phyloP scores from a whole-genome alignment of 352 stramenopile species.

The Pythium aphanidermatum region DNA sequence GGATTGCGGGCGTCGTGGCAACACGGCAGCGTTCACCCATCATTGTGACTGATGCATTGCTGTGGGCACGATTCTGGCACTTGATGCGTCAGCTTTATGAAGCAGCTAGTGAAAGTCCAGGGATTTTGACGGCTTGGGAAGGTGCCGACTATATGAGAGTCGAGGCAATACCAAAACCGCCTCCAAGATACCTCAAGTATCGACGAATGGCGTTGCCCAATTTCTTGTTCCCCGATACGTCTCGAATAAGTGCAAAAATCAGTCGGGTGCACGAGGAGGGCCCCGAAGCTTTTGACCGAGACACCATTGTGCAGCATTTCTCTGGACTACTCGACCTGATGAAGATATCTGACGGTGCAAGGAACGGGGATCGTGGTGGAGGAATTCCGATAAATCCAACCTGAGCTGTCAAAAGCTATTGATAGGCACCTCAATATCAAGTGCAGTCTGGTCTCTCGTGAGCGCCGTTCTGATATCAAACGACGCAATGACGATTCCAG shows the following conservation, averaged over 20 bases:
- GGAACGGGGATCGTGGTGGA: background rate
- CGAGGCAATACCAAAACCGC: slow-evolving; percentile 27
- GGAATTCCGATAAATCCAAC: too few relatives aligned
- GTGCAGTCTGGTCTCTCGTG: too few relatives aligned
- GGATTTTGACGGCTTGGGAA: slow-evolving; percentile 54
- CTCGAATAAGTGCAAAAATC: slow-evolving; percentile 54
- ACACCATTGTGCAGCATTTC: slow-evolving; percentile 48
- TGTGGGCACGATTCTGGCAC: slow-evolving; percentile 79
- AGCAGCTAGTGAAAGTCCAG: slow-evolving; percentile 52
- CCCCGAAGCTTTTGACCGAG: slow-evolving; percentile 49
- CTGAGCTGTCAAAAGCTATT: too few relatives aligned
- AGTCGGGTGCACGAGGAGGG: slow-evolving; percentile 21
- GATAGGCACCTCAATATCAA: too few relatives aligned
- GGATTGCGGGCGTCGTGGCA: background rate
- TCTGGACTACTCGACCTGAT: slow-evolving; percentile 25
- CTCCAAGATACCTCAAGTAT: slow-evolving; percentile 31
- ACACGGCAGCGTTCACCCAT: slow-evolving; percentile 1
- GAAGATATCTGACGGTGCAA: slow-evolving; percentile 17
- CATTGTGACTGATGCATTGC: slow-evolving; percentile 48
- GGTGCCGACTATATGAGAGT: slow-evolving; percentile 27
- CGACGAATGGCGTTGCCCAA: slow-evolving; percentile 53
- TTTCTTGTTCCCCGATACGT: slow-evolving; percentile 64
- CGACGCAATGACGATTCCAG: background rate
- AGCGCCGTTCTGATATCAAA: background rate
- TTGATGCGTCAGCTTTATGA: slow-evolving; percentile 77